Conservation (phyloP, 768 basidiomycete species). For the Kondoa malvinella region DNA sequence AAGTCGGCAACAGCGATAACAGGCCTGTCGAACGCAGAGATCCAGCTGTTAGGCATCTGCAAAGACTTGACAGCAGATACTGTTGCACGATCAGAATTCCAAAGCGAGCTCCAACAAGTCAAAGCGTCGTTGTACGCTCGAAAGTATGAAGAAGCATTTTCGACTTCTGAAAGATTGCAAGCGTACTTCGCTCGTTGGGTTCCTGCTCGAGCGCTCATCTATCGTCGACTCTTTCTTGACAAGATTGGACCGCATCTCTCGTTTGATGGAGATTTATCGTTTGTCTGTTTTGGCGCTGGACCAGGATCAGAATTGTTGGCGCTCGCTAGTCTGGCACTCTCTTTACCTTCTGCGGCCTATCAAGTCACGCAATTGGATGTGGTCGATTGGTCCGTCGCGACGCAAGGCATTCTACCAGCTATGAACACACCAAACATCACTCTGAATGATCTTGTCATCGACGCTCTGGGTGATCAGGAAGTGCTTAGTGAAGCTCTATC, state of each 20-base stretch:
- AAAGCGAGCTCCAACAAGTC: constrained; percentile 19
- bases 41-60: not conserved
- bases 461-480: not conserved
- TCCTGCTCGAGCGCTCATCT: constrained; percentile 21
- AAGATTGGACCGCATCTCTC: not conserved
- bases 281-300: constrained; percentile 21
- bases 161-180: constrained; percentile 1
- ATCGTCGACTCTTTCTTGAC: constrained; percentile 18
- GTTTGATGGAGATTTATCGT: not conserved
- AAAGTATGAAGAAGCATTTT: constrained; percentile 24
- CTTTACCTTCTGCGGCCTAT: not conserved
- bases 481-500: not conserved
- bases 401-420: not conserved
- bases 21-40: not conserved
- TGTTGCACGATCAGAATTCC: constrained; percentile 9
- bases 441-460: not conserved
- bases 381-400: constrained; percentile 20
- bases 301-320: constrained; percentile 25
- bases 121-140: constrained; percentile 24
- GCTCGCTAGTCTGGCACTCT: constrained; percentile 14
- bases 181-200: constrained; percentile 23
- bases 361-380: constrained; percentile 1
- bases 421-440: constrained; percentile 1
- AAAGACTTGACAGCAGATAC: not conserved
- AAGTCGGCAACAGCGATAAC: not conserved